Conservation (phyloP, 441 rosid species). For the Arabidopsis lyrata region DNA sequence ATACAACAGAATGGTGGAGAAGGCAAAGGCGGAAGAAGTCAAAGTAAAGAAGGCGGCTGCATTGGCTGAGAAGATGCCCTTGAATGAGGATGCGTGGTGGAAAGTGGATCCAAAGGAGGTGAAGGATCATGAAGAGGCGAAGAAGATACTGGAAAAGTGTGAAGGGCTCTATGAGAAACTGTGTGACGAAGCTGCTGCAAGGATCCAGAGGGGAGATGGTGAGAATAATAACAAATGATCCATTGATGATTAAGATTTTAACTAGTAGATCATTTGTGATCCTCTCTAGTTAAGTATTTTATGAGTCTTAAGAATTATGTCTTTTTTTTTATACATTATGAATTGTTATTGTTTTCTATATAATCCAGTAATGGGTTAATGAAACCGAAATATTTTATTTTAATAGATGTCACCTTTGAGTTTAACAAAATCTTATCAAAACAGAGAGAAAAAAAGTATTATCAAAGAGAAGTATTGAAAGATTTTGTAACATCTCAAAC, state of each 20-base stretch:
- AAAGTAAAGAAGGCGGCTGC: neutral
- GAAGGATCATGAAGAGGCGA: neutral
- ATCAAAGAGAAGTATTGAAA: no score
- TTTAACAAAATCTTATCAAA: no score
- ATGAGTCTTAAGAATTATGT: neutral
- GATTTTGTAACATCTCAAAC: no score
- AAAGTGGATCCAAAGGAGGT: neutral
- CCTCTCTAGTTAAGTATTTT: neutral
- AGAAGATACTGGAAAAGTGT: neutral
- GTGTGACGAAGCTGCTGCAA: neutral
- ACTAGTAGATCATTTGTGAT: neutral
- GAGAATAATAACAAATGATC: neutral
- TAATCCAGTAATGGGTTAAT: no score
- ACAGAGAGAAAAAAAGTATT: no score
- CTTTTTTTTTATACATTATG: neutral
- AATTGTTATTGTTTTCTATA: neutral
- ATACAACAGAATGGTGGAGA: slow-evolving; percentile 3
- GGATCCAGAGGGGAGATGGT: neutral
- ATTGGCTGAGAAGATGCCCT: neutral
- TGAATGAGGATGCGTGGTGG: slow-evolving; percentile 20
- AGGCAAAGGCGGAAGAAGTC: slow-evolving; percentile 8
- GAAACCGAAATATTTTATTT: no score
- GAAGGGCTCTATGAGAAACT: slow-evolving; percentile 25
- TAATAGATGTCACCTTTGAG: no score
- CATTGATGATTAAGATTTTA: neutral